phyloP scores from a whole-genome alignment of 2,329 filamentous ascomycete genomes.

The Tympanopsis confertula region DNA sequence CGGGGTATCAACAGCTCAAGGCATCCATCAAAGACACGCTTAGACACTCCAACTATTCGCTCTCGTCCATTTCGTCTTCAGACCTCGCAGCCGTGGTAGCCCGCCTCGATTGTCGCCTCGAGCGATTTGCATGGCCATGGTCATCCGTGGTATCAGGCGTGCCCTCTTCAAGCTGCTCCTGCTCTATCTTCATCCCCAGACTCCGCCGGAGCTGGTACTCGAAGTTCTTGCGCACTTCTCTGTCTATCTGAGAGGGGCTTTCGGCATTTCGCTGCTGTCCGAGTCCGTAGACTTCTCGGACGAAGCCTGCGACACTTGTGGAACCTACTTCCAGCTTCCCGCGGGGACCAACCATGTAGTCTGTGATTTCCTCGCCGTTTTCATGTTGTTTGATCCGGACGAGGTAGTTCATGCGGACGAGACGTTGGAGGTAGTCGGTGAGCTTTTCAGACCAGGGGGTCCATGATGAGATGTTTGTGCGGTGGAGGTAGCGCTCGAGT shows the following conservation, averaged over 20 bases:
- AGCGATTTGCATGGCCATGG: no score
- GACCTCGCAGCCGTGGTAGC: no score
- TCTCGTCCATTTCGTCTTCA: no score
- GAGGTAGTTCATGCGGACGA: constrained; percentile 48
- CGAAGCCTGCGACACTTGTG: neutral
- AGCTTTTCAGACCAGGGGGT: constrained; percentile 47
- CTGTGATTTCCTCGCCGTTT: constrained; percentile 43
- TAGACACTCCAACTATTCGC: no score
- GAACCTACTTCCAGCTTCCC: neutral
- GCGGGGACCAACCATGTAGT: constrained; percentile 39
- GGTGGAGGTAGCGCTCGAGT: constrained; percentile 42
- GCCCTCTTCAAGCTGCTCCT: no score
- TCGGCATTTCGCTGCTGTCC: neutral
- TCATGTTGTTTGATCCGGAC: constrained; percentile 37
- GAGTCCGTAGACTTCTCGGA: neutral
- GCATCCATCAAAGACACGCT: no score
- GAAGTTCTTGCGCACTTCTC: neutral
- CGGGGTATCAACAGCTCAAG: no score
- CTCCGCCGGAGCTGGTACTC: neutral
- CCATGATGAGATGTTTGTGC: constrained; percentile 40
- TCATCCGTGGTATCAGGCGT: no score
- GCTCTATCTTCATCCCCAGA: neutral
- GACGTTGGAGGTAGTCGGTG: constrained; percentile 36
- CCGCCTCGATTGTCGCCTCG: no score
- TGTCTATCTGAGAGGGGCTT: neutral